phyloP scores from a whole-genome alignment of 768 basidiomycete species.

The Cystofilobasidium macerans region DNA sequence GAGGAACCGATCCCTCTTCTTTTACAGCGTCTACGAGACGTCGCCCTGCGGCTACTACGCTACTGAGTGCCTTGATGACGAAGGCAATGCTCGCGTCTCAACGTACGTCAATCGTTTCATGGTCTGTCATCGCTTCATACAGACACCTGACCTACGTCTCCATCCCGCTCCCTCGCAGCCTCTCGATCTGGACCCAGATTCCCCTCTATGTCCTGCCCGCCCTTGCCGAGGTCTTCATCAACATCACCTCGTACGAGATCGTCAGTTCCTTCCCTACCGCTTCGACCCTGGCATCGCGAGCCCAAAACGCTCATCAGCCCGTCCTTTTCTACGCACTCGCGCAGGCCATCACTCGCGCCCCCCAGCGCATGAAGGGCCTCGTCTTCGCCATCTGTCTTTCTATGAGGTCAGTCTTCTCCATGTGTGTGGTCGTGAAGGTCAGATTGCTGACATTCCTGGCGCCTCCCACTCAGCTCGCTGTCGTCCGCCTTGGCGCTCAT shows the following conservation, averaged over 20 bases:
- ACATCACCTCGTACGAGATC: conserved; percentile 24
- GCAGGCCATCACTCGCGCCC: background rate
- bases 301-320: background rate
- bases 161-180: background rate
- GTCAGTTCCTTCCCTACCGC: background rate
- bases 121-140: background rate
- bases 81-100: conserved; percentile 10
- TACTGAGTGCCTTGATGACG: conserved; percentile 28
- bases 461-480: conserved; percentile 29
- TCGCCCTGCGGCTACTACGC: conserved; percentile 35
- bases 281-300: background rate
- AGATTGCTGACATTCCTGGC: no score
- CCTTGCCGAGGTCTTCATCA: conserved; percentile 29
- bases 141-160: background rate
- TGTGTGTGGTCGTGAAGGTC: background rate
- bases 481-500: conserved; percentile 33
- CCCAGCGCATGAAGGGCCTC: conserved; percentile 31
- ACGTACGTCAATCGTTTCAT: background rate
- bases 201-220: conserved; percentile 29
- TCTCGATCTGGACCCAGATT: conserved; percentile 34
- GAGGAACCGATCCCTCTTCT: conserved; percentile 28
- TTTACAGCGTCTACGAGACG: conserved; percentile 33
- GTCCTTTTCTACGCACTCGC: background rate
- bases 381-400: conserved; percentile 31
- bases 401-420: background rate